Conservation (phyloP, 768 basidiomycete genomes). For the Phlebiopsis flavidoalba region DNA sequence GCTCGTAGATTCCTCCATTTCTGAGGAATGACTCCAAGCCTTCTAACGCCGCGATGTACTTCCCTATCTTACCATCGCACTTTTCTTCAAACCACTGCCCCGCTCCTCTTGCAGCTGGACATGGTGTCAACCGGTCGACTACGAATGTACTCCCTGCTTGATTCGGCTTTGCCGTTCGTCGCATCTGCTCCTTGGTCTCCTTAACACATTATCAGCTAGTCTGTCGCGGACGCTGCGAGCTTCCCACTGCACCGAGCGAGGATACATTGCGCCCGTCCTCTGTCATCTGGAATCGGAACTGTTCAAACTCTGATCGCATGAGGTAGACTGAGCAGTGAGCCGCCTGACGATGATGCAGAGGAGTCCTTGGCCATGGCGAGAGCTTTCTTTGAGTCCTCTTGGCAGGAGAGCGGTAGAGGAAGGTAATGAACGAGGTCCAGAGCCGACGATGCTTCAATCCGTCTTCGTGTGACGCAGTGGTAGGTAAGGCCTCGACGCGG, state of each 20-base stretch:
- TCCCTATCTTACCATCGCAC: slow-evolving; percentile 17
- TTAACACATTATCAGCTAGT: slow-evolving; percentile 10
- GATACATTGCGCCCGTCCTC: slow-evolving; percentile 5
- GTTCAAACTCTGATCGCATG: slow-evolving; percentile 23
- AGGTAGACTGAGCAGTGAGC: slow-evolving; percentile 17
- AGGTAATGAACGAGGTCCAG: slow-evolving; percentile 45
- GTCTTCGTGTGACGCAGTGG: slow-evolving; percentile 11
- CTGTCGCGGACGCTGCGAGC: not conserved
- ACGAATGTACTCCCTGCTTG: slow-evolving; percentile 18
- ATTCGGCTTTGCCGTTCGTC: not conserved
- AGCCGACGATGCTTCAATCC: slow-evolving; percentile 26
- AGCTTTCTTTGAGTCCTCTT: slow-evolving; percentile 21
- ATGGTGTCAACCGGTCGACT: slow-evolving; percentile 13
- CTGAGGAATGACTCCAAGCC: slow-evolving; percentile 35
- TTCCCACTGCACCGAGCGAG: not conserved
- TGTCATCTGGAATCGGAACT: slow-evolving; percentile 20
- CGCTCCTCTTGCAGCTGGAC: slow-evolving; percentile 16
- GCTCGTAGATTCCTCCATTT: slow-evolving; percentile 41
- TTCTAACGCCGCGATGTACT: slow-evolving; percentile 36
- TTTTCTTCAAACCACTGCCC: slow-evolving; percentile 23
- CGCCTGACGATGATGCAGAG: slow-evolving; percentile 24
- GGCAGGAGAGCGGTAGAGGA: slow-evolving; percentile 28
- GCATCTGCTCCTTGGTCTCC: slow-evolving; percentile 5
- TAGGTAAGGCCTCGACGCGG: slow-evolving; percentile 34
- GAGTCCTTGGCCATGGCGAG: slow-evolving; percentile 18